phyloP scores from a whole-genome alignment of 495 filamentous ascomycete genomes.

The Penicillium macrosclerotiorum region DNA sequence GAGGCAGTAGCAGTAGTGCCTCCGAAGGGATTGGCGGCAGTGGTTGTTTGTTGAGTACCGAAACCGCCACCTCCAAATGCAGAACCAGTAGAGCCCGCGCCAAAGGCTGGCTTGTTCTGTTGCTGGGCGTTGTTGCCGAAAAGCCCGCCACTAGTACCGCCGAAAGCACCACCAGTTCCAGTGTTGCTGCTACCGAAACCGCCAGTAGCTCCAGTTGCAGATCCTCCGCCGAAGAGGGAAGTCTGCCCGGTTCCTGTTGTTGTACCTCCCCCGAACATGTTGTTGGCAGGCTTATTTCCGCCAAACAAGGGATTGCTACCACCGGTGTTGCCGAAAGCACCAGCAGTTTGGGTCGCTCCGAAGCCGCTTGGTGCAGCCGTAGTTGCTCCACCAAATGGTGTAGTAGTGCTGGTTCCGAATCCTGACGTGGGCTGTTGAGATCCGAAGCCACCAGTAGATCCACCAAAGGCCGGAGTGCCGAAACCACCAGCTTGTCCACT shows the following conservation, averaged over 20 bases:
- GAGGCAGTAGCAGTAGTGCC: slow-evolving; percentile 27
- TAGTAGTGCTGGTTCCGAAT: slow-evolving; percentile 50
- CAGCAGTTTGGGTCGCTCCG: slow-evolving; percentile 51
- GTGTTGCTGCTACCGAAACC: slow-evolving; percentile 33
- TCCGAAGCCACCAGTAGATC: slow-evolving; percentile 40
- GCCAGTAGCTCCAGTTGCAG: slow-evolving; percentile 25
- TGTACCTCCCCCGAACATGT: slow-evolving; percentile 36
- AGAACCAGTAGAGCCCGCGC: slow-evolving; percentile 33
- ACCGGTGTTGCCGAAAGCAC: slow-evolving; percentile 50
- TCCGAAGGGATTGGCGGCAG: slow-evolving; percentile 35
- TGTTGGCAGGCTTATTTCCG: slow-evolving; percentile 36
- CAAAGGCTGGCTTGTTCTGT: slow-evolving; percentile 39
- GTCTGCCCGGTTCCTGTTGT: slow-evolving; percentile 30
- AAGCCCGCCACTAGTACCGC: slow-evolving; percentile 31
- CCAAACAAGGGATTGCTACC: slow-evolving; percentile 40
- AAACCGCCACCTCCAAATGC: slow-evolving; percentile 38
- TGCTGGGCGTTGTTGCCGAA: slow-evolving; percentile 49
- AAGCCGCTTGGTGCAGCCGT: slow-evolving; percentile 45
- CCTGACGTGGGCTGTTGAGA: slow-evolving; percentile 37
- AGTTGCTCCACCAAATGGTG: slow-evolving; percentile 50
- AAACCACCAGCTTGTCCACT: slow-evolving; percentile 84
- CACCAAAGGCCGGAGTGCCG: slow-evolving; percentile 52
- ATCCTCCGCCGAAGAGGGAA: slow-evolving; percentile 37
- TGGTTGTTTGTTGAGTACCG: slow-evolving; percentile 34
- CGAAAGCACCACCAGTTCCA: slow-evolving; percentile 21